Base-by-base conservation (phyloP, 148 eudicot genomes). In the Camellia lanceoleosa region DNA sequence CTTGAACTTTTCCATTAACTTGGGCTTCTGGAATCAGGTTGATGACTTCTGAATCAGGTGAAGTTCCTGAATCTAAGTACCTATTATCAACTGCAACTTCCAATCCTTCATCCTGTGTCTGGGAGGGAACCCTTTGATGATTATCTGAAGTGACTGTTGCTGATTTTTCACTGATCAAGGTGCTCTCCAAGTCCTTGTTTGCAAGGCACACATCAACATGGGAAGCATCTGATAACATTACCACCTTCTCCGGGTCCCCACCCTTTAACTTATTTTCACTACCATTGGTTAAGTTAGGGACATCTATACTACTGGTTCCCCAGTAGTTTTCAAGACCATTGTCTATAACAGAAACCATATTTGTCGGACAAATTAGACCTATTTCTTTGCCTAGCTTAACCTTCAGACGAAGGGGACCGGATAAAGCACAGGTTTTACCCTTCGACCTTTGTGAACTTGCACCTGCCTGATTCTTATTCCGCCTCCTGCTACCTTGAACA, bases 41-140 rank as follows among this genome's bases (percentile, higher is more conserved):
- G 75, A 93, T 93, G 86, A 95, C 94, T 91, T 92, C 99, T 65
- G 98, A 96, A 85, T 96, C 98, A 82, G 99, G 99, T 79, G 99
- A 96, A 80, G 99, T 93, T 83, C 94, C 95, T 23, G 89, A 84
- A 83, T 93, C 96, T 71, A 82, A 73, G 71, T 78, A 85, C 75
- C 86, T 82, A 46, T 82, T 90, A 74, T 86, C 87, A 82, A 73
- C 61, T 38, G 88, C 79, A 52, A 71, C 76, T 70, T 73, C 84
- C 55, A 63, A 73, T 72, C 83, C 85, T 69, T 82, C 83, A 65
- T 81, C 78, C 78, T 82, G 89, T 47, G 55, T 83, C 65, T 79
- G 85, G 47, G 72, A 81, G 68, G 82, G 60, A 73, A 73, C 73
- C 20, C 68, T 71, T 68, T 68, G 82, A 80, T 44, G 79, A 73